A percentile compares a stretch with the other conserved stretches of the same genome.
Conservation (phyloP, 169 alveolate genomes). For the Toxoplasma gondii region DNA sequence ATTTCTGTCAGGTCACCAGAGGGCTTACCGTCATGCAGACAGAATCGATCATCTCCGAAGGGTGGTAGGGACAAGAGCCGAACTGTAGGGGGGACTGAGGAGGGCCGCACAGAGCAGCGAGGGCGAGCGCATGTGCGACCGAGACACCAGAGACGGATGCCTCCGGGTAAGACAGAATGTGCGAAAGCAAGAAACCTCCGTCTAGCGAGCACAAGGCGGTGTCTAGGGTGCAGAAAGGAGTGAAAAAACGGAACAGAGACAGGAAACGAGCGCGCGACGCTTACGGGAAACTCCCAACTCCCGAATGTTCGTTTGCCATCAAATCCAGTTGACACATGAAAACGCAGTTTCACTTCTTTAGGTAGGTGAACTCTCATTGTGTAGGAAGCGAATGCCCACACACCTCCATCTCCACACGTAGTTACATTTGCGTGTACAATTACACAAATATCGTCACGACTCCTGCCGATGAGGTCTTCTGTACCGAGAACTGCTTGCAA, state of each 20-base stretch:
- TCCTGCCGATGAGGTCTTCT: too few species aligned
- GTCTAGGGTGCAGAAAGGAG: neutral
- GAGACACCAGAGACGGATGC: neutral
- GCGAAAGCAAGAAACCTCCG: neutral
- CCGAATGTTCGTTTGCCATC: too few species aligned
- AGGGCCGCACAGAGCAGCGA: neutral
- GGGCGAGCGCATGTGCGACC: neutral
- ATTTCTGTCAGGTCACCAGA: neutral
- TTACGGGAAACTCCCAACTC: too few species aligned
- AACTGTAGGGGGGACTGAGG: constrained; percentile 89
- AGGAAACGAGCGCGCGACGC: too few species aligned
- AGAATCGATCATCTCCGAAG: constrained; percentile 86
- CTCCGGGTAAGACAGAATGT: neutral
- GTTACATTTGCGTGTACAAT: too few species aligned
- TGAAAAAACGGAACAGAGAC: neutral
- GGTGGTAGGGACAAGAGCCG: constrained; percentile 89
- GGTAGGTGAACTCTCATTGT: too few species aligned
- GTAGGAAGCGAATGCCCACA: too few species aligned
- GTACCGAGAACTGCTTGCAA: too few species aligned
- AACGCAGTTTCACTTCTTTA: too few species aligned
- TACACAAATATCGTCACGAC: too few species aligned
- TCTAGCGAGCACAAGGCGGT: neutral
- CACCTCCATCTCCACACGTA: too few species aligned
- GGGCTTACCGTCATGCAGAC: constrained; percentile 81
- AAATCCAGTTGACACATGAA: too few species aligned